A percentile compares a stretch with the other conserved stretches of the same genome.
These are phyloP conservation scores for Phlebiopsis flavidoalba DNA, from an alignment of 768 basidiomycete species.

Conservation along the genomic window DNA sequence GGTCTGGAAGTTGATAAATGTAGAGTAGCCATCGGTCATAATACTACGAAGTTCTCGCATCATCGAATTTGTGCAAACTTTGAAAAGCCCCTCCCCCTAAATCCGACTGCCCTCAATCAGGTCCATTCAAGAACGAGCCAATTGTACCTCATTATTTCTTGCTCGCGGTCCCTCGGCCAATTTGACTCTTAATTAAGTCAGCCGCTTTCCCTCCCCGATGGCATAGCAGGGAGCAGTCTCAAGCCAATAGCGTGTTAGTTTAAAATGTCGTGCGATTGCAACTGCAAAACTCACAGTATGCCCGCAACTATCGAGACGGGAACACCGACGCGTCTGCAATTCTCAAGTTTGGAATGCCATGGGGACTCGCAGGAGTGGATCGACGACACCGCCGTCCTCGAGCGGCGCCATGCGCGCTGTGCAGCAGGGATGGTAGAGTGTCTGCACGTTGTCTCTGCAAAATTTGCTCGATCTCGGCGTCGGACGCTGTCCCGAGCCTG, in stretches of 20 bases:
- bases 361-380: conserved; percentile 36
- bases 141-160: neutral
- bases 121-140: too few relatives aligned
- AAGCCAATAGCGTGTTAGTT: neutral
- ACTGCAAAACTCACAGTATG: conserved; percentile 35
- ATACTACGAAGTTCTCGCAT: too few relatives aligned
- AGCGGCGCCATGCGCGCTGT: conserved; percentile 35
- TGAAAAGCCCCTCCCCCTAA: too few relatives aligned
- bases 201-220: conserved; percentile 14
- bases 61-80: too few relatives aligned
- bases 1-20: too few relatives aligned
- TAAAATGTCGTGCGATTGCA: neutral
- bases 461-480: conserved; percentile 30
- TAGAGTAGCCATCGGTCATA: too few relatives aligned
- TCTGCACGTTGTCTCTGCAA: conserved; percentile 31
- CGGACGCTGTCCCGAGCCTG: conserved; percentile 26
- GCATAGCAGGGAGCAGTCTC: conserved; percentile 12
- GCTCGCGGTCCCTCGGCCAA: neutral
- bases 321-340: conserved; percentile 44
- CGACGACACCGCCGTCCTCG: conserved; percentile 36
- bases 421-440: conserved; percentile 40
- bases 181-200: conserved; percentile 10
- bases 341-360: conserved; percentile 37
- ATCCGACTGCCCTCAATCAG: too few relatives aligned
- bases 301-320: conserved; percentile 38